Evolutionary conservation across 768 basidiomycete genomes (phyloP), one percentile per base, ranked within the genome.

Genomic region (Suillus plorans): DNA sequence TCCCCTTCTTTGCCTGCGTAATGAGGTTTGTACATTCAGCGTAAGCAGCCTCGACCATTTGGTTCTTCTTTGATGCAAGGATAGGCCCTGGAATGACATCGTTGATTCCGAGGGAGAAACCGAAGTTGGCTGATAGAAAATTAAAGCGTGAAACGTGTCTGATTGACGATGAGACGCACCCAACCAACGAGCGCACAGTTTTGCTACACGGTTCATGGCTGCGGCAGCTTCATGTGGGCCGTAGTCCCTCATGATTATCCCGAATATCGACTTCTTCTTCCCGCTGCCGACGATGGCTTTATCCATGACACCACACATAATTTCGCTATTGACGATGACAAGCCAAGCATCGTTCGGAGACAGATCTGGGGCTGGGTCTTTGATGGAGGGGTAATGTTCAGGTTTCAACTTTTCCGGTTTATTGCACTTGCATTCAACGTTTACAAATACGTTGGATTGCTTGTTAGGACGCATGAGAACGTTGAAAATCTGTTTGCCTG

Each of bases 281-380:
- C 97, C 97, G 70, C 94, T 92, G 62, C 97, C 97, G 4, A 99
- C 90, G 0, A 95, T 98, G 18, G 93, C 92, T 79, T 99, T 99
- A 80, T 99, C 97, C 89, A 99, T 97, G 18, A 95, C 92, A 52
- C 97, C 97, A 71, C 96, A 98, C 95, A 99, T 99, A 70, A 99
- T 94, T 77, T 99, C 96, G 72, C 92, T 95, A 75, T 99, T 99
- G 67, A 95, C 88, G 62, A 99, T 88, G 53, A 99, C 97, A 34
- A 99, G 85, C 89, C 94, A 99, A 1, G 97, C 97, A 70, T 99
- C 97, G 72, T 99, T 99, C 0, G 97, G 96, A 12, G 93, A 91
- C 75, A 99, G 82, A 70, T 99, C 97, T 18, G 86, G 84, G 49
- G 87, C 87, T 3, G 86, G 85, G 18, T 59, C 58, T 60, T 83